A percentile compares a stretch with the other conserved stretches of the same genome.
phyloP scores from a whole-genome alignment of 202 grass and related monocot genomes.

The Schoenoplectus tabernaemontani region DNA sequence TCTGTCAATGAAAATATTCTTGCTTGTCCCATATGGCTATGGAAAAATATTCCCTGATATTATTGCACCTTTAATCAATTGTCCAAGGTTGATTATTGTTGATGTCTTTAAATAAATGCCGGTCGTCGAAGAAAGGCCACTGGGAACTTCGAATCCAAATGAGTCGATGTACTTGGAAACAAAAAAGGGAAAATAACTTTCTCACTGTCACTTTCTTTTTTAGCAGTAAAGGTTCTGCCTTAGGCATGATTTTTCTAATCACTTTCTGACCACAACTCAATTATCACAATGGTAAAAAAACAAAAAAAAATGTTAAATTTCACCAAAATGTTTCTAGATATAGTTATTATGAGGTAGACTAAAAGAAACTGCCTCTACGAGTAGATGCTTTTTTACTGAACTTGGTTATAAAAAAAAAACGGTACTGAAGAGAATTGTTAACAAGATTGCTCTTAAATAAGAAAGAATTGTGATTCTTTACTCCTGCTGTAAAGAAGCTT shows the following conservation, averaged over 20 bases:
- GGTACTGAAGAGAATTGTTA: background rate
- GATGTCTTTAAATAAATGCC: background rate
- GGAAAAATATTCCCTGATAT: background rate
- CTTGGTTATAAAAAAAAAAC: background rate
- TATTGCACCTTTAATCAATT: background rate
- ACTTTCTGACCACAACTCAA: background rate
- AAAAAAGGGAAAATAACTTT: background rate
- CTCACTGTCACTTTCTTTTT: constrained; percentile 4
- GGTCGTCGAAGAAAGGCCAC: background rate
- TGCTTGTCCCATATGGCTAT: background rate
- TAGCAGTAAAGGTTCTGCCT: background rate
- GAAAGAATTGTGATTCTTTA: constrained; percentile 2
- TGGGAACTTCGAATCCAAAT: background rate
- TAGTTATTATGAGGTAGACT: background rate
- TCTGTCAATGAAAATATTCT: background rate
- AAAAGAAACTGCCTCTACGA: background rate
- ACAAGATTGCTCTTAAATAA: background rate
- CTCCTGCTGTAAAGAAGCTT: background rate
- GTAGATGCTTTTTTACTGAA: background rate
- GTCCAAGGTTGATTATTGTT: background rate
- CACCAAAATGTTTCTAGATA: background rate
- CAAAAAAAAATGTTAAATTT: background rate
- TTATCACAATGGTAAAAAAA: background rate
- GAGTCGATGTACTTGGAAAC: background rate
- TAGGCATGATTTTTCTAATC: background rate